A percentile compares a stretch with the other conserved stretches of the same genome.
Conservation (phyloP, 108 stramenopile species). For the Cyclostephanos tholiformis region DNA sequence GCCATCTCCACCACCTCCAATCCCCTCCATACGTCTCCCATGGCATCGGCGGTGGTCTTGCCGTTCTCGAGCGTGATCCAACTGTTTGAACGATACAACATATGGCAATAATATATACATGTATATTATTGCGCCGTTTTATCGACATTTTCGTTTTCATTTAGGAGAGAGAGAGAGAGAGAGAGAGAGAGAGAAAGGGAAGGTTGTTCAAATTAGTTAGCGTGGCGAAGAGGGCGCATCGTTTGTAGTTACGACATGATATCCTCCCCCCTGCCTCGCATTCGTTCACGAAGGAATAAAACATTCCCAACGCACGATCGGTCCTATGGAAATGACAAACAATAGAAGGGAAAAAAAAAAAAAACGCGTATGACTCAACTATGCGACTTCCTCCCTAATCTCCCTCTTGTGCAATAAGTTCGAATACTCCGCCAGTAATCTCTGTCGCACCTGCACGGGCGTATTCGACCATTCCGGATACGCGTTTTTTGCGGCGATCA, state of each 20-base stretch:
- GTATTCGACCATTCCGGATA: conserved; percentile 66
- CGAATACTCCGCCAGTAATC: conserved; percentile 69
- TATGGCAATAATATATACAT: too few relatives aligned
- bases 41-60: conserved; percentile 76
- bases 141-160: too few relatives aligned
- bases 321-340: too few relatives aligned
- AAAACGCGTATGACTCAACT: conserved; percentile 8
- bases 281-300: background rate
- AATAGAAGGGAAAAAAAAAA: background rate
- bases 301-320: background rate
- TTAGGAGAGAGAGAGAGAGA: background rate
- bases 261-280: too few relatives aligned
- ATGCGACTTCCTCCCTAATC: conserved; percentile 62
- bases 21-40: conserved; percentile 95
- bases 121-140: too few relatives aligned
- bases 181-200: background rate
- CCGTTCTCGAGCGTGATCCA: conserved; percentile 80
- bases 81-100: background rate
- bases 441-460: conserved; percentile 69
- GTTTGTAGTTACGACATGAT: background rate
- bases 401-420: conserved; percentile 52
- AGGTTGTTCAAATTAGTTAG: background rate
- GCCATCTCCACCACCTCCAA: conserved; percentile 93
- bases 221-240: background rate
- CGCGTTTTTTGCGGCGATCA: conserved; percentile 53